Conservation (phyloP, 345 rosid species). For the Melaleuca alternifolia region DNA sequence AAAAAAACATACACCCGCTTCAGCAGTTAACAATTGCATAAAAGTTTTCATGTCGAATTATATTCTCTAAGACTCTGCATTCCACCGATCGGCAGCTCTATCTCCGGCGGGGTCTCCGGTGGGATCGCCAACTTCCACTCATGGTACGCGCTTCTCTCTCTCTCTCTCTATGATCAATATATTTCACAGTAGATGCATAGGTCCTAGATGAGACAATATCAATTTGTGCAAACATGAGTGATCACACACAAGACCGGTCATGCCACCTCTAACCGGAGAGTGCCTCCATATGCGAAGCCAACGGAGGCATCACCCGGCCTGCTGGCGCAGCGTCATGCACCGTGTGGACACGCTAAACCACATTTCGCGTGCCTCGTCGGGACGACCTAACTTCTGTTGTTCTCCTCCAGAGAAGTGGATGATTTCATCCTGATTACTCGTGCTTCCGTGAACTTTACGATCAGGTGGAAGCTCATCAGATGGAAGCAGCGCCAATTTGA, state of each 20-base stretch:
- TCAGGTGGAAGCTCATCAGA: constrained; percentile 1
- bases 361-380: not conserved
- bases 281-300: too few species aligned
- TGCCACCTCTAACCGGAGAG: not conserved
- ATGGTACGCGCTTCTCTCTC: not conserved
- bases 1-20: not conserved
- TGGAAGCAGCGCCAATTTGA: not conserved
- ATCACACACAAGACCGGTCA: not conserved
- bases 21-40: not conserved
- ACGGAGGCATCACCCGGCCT: not conserved
- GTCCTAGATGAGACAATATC: not conserved
- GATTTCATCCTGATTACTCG: not conserved
- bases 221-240: not conserved
- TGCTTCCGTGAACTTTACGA: not conserved
- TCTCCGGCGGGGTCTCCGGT: not conserved
- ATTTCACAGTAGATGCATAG: too few species aligned
- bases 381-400: not conserved
- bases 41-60: not conserved
- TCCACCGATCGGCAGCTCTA: not conserved
- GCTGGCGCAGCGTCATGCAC: not conserved
- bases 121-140: not conserved
- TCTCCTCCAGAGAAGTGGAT: not conserved
- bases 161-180: not conserved
- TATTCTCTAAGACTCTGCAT: not conserved
- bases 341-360: not conserved